Evolutionary conservation across 768 basidiomycete species (phyloP), one percentile per base, ranked within the genome.

Genomic region (Leccinellum albellum): DNA sequence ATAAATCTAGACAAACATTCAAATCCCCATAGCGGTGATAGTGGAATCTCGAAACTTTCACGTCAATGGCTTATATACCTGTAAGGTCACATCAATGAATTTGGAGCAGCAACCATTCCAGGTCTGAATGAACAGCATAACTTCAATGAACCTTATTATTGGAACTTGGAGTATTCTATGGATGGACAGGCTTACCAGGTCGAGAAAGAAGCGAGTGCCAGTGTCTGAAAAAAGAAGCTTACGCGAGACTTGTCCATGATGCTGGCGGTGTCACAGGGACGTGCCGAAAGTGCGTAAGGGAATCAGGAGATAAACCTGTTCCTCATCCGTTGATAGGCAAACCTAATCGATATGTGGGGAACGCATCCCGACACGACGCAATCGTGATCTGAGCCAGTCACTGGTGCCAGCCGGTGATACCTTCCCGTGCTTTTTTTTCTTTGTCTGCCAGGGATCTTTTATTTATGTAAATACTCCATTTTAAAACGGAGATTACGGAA

Each of bases 401-500:
- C 14, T 29, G 46, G 55, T 31, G 49, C 53, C 20, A 17, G 12
- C 21, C 12, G 44, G 46, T 51, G 62, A 63, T 44, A 61, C 28
- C 55, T 55, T 59, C 21, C 52, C 21, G 53, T 60, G 49, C 23
- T 50, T 50, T 65, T 60, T 58, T 62, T 59, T 55, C 29, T 57
- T 40, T 40, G 9, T 17, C 17, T 37, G 35, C n/a, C 37, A n/a
- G 9, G n/a, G 17, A 40, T 40, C 37, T 40, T n/a, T n/a, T 40
- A 31, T 31, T 9, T 31, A 26, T 26, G 26, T 35, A 35, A 15
- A 17, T 40, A 9, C n/a, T 40, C 56, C 55, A 57, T 57, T 61
- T 26, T 51, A 57, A 53, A 52, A 63, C 71, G 71, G 71, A 73
- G 71, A 72, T 72, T 72, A 67, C 71, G 71, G 71, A 65, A 69